phyloP scores from a whole-genome alignment of 345 rosid genomes.

The Corchorus olitorius region DNA sequence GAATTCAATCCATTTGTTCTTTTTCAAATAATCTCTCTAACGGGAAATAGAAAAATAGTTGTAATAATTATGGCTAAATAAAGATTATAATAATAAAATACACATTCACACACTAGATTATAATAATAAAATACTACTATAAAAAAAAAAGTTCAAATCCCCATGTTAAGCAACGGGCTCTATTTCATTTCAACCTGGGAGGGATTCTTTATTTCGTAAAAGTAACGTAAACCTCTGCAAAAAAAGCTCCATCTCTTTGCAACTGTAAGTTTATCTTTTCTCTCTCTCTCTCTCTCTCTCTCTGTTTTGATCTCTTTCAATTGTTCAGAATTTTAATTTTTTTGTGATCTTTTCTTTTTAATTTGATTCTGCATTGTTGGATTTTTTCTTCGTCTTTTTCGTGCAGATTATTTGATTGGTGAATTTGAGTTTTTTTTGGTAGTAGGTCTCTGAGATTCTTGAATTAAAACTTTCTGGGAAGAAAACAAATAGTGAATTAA shows the following conservation, averaged over 20 bases:
- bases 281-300: too few relatives aligned
- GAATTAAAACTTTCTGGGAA: neutral
- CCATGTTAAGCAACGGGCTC: neutral
- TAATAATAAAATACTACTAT: neutral
- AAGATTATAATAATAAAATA: too few relatives aligned
- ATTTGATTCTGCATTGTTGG: neutral
- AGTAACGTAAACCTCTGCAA: neutral
- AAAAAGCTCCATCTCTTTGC: too few relatives aligned
- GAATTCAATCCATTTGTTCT: neutral
- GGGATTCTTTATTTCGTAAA: neutral
- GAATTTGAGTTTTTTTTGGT: neutral
- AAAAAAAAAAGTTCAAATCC: neutral
- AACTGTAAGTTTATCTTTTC: neutral
- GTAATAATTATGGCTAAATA: too few relatives aligned
- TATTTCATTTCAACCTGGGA: neutral
- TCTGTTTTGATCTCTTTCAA: neutral
- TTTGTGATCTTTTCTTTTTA: neutral
- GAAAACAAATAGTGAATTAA: neutral
- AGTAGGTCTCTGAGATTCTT: neutral
- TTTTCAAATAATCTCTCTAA: neutral
- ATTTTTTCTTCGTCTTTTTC: neutral
- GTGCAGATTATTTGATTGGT: neutral
- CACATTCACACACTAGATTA: conserved; percentile 8
- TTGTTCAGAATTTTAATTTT: conserved; percentile 5
- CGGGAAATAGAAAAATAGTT: neutral